Percentiles rank a stretch among this genome's conserved stretches.
Conservation (phyloP, 1,139 yeast species). For the Geotrichum restrictum region DNA sequence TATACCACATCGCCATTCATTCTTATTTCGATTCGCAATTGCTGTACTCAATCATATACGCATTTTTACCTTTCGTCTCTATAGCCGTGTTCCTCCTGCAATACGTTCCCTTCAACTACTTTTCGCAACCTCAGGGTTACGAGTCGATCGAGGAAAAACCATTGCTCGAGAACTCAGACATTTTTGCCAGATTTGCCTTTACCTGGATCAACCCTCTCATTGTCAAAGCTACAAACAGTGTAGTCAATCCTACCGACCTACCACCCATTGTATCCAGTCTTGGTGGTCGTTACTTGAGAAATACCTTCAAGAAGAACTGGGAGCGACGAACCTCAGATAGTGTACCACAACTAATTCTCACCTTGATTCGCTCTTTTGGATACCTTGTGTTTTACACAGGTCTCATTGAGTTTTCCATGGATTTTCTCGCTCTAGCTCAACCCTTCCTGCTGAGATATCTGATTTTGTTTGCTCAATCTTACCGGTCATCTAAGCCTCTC, state of each 20-base stretch:
- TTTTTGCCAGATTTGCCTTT: slow-evolving; percentile 72
- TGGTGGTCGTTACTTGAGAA: slow-evolving; percentile 49
- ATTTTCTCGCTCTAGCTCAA: slow-evolving; percentile 66
- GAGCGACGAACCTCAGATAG: slow-evolving; percentile 41
- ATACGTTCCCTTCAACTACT: slow-evolving; percentile 20
- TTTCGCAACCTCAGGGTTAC: slow-evolving; percentile 15
- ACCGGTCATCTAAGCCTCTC: slow-evolving; percentile 40
- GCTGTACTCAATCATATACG: slow-evolving; percentile 17
- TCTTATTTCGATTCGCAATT: slow-evolving; percentile 9
- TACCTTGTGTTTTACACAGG: slow-evolving; percentile 61
- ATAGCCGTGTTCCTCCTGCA: slow-evolving; percentile 16
- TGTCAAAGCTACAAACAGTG: slow-evolving; percentile 68
- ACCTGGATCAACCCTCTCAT: slow-evolving; percentile 86
- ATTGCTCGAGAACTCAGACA: slow-evolving; percentile 59
- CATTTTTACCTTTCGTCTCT: slow-evolving; percentile 11
- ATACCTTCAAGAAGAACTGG: slow-evolving; percentile 56
- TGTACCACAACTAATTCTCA: slow-evolving; percentile 57
- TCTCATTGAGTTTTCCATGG: slow-evolving; percentile 64
- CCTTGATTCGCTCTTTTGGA: slow-evolving; percentile 64
- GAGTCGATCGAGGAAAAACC: slow-evolving; percentile 18
- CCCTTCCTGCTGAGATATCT: slow-evolving; percentile 74
- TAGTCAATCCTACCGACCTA: slow-evolving; percentile 65
- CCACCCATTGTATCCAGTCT: slow-evolving; percentile 69
- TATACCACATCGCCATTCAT: slow-evolving; percentile 33
- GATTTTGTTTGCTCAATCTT: slow-evolving; percentile 76